phyloP scores from a whole-genome alignment of 2,329 filamentous ascomycete species.

The Colletotrichum sp. region DNA sequence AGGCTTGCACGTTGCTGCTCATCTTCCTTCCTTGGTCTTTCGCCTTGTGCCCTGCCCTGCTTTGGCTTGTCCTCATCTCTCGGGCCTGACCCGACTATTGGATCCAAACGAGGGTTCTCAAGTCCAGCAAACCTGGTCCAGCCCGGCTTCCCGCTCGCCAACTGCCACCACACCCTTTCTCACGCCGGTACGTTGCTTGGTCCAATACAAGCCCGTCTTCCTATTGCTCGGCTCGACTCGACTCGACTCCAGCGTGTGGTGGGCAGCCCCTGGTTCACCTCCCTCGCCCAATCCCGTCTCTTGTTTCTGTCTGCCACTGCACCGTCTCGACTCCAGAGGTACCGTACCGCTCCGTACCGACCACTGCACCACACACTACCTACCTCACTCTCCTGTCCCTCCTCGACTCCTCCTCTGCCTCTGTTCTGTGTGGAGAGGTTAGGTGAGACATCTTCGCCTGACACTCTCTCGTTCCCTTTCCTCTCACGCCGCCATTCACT shows the following conservation, averaged over 20 bases:
- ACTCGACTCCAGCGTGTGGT: conserved; percentile 15
- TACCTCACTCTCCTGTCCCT: conserved; percentile 7
- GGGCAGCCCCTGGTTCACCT: conserved; percentile 12
- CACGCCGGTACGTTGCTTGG: conserved; percentile 1
- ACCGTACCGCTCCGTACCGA: conserved; percentile 3
- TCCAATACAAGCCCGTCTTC: conserved; percentile 10
- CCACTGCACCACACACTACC: not conserved
- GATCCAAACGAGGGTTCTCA: not conserved
- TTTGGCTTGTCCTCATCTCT: not conserved
- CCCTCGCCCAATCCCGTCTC: conserved; percentile 19
- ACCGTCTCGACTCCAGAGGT: not conserved
- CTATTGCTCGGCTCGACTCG: not conserved
- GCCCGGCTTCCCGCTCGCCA: not conserved
- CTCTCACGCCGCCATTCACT: not conserved
- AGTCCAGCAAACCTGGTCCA: not conserved
- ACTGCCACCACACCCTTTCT: not conserved
- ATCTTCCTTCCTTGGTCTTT: not conserved
- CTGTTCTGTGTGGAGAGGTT: conserved; percentile 13
- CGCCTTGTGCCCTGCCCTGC: not conserved
- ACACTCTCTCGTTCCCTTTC: conserved; percentile 8
- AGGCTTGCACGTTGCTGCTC: not conserved
- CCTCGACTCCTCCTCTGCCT: conserved; percentile 3
- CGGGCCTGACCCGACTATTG: not conserved
- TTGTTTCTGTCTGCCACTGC: conserved; percentile 8
- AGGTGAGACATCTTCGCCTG: conserved; percentile 20